These are phyloP conservation scores for Neurospora crassa DNA, from an alignment of 2,329 filamentous ascomycete species.

Conservation along the genomic window DNA sequence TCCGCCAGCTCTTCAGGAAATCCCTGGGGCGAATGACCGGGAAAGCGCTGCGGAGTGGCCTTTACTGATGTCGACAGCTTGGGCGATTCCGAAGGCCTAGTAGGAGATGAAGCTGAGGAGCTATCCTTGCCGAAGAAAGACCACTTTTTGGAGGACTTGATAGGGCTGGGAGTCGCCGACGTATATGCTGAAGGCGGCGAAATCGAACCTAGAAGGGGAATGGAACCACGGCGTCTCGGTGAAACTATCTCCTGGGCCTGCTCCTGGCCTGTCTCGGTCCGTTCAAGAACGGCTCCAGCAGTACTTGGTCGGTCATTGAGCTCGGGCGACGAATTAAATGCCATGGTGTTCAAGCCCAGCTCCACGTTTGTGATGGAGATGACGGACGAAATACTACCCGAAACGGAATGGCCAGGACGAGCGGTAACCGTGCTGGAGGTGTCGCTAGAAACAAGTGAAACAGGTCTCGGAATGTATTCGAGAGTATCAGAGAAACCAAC, in stretches of 20 bases:
- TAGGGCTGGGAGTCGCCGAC: slow-evolving; percentile 35
- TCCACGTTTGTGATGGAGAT: slow-evolving; percentile 48
- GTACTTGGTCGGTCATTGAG: slow-evolving; percentile 54
- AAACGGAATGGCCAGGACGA: slow-evolving; percentile 60
- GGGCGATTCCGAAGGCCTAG: slow-evolving; percentile 33
- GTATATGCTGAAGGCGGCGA: slow-evolving; percentile 26
- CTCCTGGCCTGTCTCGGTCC: slow-evolving; percentile 29
- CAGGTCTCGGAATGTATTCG: slow-evolving; percentile 72
- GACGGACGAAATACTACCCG: slow-evolving; percentile 72
- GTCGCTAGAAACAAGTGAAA: slow-evolving; percentile 78
- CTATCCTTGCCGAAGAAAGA: slow-evolving; percentile 54
- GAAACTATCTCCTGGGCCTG: slow-evolving; percentile 24
- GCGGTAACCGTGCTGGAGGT: slow-evolving; percentile 69
- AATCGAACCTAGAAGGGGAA: slow-evolving; percentile 41
- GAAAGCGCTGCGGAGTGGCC: slow-evolving; percentile 28
- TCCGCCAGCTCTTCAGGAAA: slow-evolving; percentile 12
- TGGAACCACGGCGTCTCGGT: slow-evolving; percentile 48
- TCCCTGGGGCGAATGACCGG: slow-evolving; percentile 20
- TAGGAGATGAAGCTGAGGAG: slow-evolving; percentile 39
- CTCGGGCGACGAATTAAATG: slow-evolving; percentile 31
- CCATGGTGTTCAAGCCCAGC: slow-evolving; percentile 29
- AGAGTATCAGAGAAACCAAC: slow-evolving; percentile 80
- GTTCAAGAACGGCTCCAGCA: slow-evolving; percentile 59
- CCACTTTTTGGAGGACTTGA: slow-evolving; percentile 47
- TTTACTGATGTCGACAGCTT: slow-evolving; percentile 20